Evolutionary conservation across 1,139 yeast species (phyloP), one percentile per base, ranked within the genome.

Genomic region (Hyphopichia pseudoburtonii): DNA sequence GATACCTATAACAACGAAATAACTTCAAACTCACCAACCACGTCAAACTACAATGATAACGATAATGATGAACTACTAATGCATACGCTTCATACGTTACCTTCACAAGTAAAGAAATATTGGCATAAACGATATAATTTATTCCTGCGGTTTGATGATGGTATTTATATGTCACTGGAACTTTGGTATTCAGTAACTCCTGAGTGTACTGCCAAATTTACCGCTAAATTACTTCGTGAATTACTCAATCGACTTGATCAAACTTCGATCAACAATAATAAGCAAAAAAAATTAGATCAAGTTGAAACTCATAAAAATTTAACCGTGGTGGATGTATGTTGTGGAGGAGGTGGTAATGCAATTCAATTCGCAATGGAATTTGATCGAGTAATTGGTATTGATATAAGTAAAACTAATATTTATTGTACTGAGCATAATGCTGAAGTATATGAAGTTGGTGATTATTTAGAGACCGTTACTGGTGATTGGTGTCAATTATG

Each of bases 301-400:
- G 57, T 30, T 62, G n/a, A n/a, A n/a, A n/a, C n/a, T n/a, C n/a
- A n/a, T n/a, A 69, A n/a, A 70, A 78, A 37, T 57, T 65, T 28
- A 2, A 60, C 66, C 1, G 54, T 76, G 0, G 51, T 82, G 37
- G 98, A 92, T 54, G 75, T 88, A 4, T 90, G 90, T 53, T 86
- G 96, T 47, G 99, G 99, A 0, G 97, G 95, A 2, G 98, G 97
- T 0, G 98, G 98, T 0, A 92, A 92, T 55, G 68, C 89, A 1
- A 86, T 89, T 29, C 96, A 88, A 50, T 82, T 92, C 60, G 90
- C 92, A 1, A 57, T 66, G 33, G 53, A 54, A 14, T 85, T 84
- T 48, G 73, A 74, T 2, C 51, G 57, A 17, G 87, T 82, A 1
- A 76, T 80, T 12, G 90, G 85, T 3, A 64, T 87, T 2, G 98